These are phyloP conservation scores for Rhodomyrtus tomentosa DNA, from an alignment of 345 rosid species.

Conservation along the genomic window DNA sequence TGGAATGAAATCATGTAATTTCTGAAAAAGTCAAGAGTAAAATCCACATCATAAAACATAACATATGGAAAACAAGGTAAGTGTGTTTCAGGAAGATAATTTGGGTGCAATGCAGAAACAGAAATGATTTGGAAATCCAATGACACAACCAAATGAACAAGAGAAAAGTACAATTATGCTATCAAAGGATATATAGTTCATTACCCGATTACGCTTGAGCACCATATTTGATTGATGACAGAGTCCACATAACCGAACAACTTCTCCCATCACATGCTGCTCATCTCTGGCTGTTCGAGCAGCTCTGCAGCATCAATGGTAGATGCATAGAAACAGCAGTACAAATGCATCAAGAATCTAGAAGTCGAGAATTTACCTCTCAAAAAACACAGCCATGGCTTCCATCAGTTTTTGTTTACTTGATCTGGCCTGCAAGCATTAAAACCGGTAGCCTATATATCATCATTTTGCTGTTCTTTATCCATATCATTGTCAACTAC, in stretches of 20 bases:
- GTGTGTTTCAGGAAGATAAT: background rate
- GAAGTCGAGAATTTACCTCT: constrained; percentile 35
- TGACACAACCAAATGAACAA: background rate
- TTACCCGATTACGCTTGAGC: constrained; percentile 75
- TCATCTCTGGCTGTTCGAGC: constrained; percentile 54
- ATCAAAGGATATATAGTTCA: background rate
- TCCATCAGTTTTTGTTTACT: constrained; percentile 73
- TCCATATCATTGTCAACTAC: background rate
- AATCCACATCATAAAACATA: background rate
- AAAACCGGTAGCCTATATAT: background rate
- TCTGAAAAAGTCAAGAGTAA: background rate
- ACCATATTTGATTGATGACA: constrained; percentile 86
- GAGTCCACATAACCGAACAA: constrained; percentile 59
- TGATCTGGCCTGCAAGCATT: constrained; percentile 51
- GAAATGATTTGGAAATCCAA: background rate
- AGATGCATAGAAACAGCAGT: background rate
- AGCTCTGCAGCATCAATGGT: constrained; percentile 28
- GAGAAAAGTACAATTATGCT: background rate
- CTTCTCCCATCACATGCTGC: constrained; percentile 42
- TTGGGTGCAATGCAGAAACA: background rate
- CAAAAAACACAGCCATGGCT: constrained; percentile 86
- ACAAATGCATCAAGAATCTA: background rate
- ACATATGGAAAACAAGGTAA: background rate
- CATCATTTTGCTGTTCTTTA: background rate
- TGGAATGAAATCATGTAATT: background rate